Percentiles rank a stretch among this genome's conserved stretches.
Evolutionary conservation across 2,329 filamentous ascomycete genomes (phyloP).

Genomic region (Curvularia sp.): DNA sequence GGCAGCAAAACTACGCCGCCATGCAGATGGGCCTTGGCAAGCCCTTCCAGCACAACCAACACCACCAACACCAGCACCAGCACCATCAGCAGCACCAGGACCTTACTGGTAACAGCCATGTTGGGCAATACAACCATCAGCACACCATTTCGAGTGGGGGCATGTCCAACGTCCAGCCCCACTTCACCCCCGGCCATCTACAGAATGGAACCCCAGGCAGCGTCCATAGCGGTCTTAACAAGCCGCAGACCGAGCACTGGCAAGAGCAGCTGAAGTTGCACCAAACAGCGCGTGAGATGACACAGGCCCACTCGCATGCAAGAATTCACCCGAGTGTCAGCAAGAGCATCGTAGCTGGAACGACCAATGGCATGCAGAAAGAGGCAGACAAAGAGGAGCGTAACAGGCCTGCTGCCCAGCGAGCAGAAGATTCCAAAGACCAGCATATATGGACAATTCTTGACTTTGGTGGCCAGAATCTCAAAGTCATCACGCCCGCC

Average conservation of each 20-base stretch:
- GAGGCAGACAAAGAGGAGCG: constrained; percentile 64
- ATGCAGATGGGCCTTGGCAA: constrained; percentile 70
- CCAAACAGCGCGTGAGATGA: constrained; percentile 74
- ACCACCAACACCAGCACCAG: constrained; percentile 57
- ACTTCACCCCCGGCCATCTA: constrained; percentile 65
- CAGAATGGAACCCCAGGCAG: constrained; percentile 66
- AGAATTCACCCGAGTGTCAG: constrained; percentile 74
- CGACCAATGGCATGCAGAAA: constrained; percentile 59
- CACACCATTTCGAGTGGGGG: constrained; percentile 67
- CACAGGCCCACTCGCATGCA: constrained; percentile 77
- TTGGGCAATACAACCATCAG: constrained; percentile 66
- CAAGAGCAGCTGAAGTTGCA: constrained; percentile 83
- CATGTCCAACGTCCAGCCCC: constrained; percentile 69
- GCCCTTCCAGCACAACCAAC: constrained; percentile 69
- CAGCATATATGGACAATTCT: constrained; percentile 88
- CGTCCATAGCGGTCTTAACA: constrained; percentile 63
- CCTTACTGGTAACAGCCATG: constrained; percentile 61
- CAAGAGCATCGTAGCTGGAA: constrained; percentile 66
- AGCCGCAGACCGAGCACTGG: constrained; percentile 77
- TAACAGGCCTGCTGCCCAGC: constrained; percentile 70
- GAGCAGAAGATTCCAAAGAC: constrained; percentile 49
- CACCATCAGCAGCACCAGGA: constrained; percentile 68
- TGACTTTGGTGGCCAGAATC: constrained; percentile 94
- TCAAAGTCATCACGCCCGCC: constrained; percentile 79
- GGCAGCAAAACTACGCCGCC: constrained; percentile 62